Conservation (phyloP, 306 rosid species). For the Calophaca sinica region DNA sequence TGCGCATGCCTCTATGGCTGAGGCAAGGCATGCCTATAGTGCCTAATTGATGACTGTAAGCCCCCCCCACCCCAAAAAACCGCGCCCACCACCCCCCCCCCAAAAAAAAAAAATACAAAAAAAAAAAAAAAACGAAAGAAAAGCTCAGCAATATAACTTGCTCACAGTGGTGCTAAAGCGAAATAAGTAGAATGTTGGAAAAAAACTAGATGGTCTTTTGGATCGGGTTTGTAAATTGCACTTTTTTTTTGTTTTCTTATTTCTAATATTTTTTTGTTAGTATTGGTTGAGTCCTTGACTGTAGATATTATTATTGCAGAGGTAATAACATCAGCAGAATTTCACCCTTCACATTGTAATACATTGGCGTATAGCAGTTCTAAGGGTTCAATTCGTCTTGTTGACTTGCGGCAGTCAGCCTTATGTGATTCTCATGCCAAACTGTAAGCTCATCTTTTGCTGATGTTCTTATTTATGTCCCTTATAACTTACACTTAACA, state of each 20-base stretch:
- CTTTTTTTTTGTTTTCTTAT: not conserved
- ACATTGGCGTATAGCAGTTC: constrained; percentile 97
- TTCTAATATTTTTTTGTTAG: not conserved
- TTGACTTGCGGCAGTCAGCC: constrained; percentile 99
- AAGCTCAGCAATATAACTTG: not conserved
- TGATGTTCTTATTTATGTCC: constrained; percentile 23
- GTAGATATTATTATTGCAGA: constrained; percentile 63
- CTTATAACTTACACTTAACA: not conserved
- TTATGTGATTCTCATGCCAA: constrained; percentile 95
- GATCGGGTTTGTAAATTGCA: not conserved
- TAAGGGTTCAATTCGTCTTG: constrained; percentile 94
- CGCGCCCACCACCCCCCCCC: not conserved
- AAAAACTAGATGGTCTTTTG: constrained; percentile 1
- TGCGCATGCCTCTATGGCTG: not conserved
- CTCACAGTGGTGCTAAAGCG: constrained; percentile 14
- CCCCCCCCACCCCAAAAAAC: no score
- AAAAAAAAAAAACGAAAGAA: no score
- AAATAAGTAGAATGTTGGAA: not conserved
- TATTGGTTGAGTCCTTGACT: constrained; percentile 36
- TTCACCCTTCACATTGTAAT: constrained; percentile 96
- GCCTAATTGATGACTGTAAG: not conserved
- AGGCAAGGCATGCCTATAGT: not conserved
- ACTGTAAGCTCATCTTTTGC: constrained; percentile 63
- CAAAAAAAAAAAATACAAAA: no score
- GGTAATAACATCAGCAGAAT: constrained; percentile 99